These are phyloP conservation scores for Neurospora sp. DNA, from an alignment of 495 filamentous ascomycete species.

Conservation along the genomic window DNA sequence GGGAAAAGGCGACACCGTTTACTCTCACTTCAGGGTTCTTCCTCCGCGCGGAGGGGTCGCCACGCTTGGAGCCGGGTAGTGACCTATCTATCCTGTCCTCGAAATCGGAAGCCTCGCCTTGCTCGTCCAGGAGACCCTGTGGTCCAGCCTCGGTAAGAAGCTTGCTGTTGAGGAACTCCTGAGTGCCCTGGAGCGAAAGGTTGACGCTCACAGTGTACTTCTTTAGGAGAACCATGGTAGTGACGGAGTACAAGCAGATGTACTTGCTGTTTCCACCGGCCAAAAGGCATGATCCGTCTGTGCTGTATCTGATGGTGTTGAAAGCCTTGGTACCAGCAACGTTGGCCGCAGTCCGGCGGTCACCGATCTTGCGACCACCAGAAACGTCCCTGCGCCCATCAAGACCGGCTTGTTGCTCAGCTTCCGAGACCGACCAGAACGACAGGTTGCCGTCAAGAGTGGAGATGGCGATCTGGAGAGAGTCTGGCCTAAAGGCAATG, in stretches of 20 bases:
- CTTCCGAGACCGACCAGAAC: conserved; percentile 89
- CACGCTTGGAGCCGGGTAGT: conserved; percentile 80
- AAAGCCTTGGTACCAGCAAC: conserved; percentile 82
- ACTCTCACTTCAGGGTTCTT: conserved; percentile 79
- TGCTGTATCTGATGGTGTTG: conserved; percentile 76
- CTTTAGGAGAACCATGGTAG: conserved; percentile 79
- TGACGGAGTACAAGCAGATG: conserved; percentile 89
- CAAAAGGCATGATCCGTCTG: conserved; percentile 81
- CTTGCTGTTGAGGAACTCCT: conserved; percentile 90
- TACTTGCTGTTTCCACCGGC: conserved; percentile 94
- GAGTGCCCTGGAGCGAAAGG: conserved; percentile 85
- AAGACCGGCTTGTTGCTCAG: conserved; percentile 66
- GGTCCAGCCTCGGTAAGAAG: conserved; percentile 87
- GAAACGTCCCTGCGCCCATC: conserved; percentile 89
- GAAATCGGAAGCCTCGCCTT: conserved; percentile 79
- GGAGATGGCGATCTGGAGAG: conserved; percentile 79
- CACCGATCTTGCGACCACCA: conserved; percentile 75
- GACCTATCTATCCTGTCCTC: conserved; percentile 73
- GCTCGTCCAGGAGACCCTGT: conserved; percentile 66
- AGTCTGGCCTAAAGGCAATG: conserved; percentile 83
- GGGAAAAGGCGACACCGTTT: conserved; percentile 73
- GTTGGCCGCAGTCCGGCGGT: conserved; percentile 85
- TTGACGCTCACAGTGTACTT: conserved; percentile 94
- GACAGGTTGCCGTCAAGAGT: conserved; percentile 89
- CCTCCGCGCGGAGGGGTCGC: conserved; percentile 68